Conservation (phyloP, 345 rosid genomes). For the Triadica sebifera region DNA sequence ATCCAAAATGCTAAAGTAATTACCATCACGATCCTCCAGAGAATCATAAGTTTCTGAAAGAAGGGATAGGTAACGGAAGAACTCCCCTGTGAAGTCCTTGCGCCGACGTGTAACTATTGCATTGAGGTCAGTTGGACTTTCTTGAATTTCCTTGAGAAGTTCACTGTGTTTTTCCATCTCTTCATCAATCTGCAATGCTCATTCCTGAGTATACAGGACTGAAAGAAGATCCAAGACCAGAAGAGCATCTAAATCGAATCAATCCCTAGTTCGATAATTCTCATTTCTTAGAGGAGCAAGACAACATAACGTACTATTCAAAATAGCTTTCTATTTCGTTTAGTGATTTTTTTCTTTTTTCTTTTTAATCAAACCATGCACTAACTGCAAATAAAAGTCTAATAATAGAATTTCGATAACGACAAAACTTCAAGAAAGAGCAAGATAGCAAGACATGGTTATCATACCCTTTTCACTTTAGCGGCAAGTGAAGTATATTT, state of each 20-base stretch:
- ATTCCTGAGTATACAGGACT: slow-evolving; percentile 39
- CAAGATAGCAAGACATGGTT: neutral
- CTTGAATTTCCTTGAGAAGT: slow-evolving; percentile 78
- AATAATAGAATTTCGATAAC: neutral
- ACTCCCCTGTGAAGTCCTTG: slow-evolving; percentile 75
- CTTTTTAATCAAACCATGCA: no score
- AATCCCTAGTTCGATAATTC: neutral
- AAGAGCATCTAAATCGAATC: slow-evolving; percentile 10
- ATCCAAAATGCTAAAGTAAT: slow-evolving; percentile 12
- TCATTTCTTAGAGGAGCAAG: neutral
- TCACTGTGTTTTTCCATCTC: slow-evolving; percentile 79
- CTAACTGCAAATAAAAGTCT: neutral
- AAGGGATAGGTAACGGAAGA: slow-evolving; percentile 60
- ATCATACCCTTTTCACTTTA: slow-evolving; percentile 75
- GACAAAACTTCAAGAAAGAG: neutral
- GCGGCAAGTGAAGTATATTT: slow-evolving; percentile 50
- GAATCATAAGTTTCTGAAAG: slow-evolving; percentile 64
- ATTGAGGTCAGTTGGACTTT: slow-evolving; percentile 71
- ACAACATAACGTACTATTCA: neutral
- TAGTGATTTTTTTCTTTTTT: no score
- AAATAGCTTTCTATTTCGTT: neutral
- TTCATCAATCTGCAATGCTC: slow-evolving; percentile 81
- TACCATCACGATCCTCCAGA: slow-evolving; percentile 91
- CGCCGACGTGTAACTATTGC: slow-evolving; percentile 70
- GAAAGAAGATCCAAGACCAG: slow-evolving; percentile 29